Evolutionary conservation across 352 stramenopile species (phyloP), one percentile per base, ranked within the genome.

Genomic region (Globisporangium yorkense): DNA sequence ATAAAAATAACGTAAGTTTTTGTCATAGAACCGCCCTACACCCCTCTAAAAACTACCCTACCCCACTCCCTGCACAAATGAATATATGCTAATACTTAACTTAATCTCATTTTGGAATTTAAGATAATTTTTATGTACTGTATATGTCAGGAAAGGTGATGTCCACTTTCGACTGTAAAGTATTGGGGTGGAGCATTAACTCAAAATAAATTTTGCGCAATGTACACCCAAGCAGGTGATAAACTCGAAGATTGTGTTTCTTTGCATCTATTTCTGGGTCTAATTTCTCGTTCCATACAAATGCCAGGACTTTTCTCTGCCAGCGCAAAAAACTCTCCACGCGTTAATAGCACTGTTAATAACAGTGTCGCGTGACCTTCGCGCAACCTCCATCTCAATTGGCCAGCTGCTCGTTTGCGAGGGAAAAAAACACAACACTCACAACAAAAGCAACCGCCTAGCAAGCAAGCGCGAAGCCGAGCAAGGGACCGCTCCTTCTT

Each of bases 361-460:
- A 41, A 41, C 35, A 41, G 35, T 9, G 35, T 41, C 35, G 35
- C 12, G 35, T 9, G 9, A 41, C 35, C 8, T 41, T 41, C 35
- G 43, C 43, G 43, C 43, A 48, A 48, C 18, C 43, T 41, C 10
- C 35, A 3, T 41, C 8, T 12, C 10, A 15, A 9, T 41, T 35
- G 31, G 10, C 12, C 35, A 41, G 35, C 35, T 41, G 35, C 35
- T 16, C 43, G 43, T 13, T 27, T 27, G 43, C 43, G 20, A 35
- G 16, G 5, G 16, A 31, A 24, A 5, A 5, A 5, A 5, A 41
- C 45, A 20, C 16, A 39, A 49, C 20, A 13, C 20, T 54, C 48
- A 62, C 43, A 55, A 43, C 49, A 7, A 49, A 62, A 65, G 41
- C 51, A 56, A 54, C 59, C 59, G 52, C 51, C 52, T 50, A 51